phyloP scores from a whole-genome alignment of 306 rosid species.

The Castanea sativa region DNA sequence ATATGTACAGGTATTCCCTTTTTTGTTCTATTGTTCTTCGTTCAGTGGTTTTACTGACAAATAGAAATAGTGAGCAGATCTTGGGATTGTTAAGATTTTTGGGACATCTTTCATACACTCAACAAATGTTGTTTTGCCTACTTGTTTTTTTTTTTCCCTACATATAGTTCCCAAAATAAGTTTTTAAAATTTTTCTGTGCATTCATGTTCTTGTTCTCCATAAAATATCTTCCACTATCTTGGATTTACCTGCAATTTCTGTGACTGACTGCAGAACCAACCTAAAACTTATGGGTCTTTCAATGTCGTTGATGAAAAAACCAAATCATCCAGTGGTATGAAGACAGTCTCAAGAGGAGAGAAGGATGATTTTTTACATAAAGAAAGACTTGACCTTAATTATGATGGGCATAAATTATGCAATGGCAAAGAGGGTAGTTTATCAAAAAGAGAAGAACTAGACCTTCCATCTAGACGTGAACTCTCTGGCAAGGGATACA shows the following conservation, averaged over 20 bases:
- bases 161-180: not conserved
- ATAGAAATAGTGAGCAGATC: slow-evolving; percentile 1
- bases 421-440: slow-evolving; percentile 39
- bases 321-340: slow-evolving; percentile 33
- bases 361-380: not conserved
- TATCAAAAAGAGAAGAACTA: slow-evolving; percentile 39
- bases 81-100: not conserved
- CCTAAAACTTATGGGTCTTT: slow-evolving; percentile 36
- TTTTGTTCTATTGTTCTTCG: not conserved
- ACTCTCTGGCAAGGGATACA: slow-evolving; percentile 36
- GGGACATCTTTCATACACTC: not conserved
- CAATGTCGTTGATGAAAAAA: slow-evolving; percentile 22
- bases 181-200: slow-evolving; percentile 1
- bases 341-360: slow-evolving; percentile 40
- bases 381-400: slow-evolving; percentile 25
- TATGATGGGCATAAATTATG: slow-evolving; percentile 31
- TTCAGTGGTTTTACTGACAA: slow-evolving; percentile 3
- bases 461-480: slow-evolving; percentile 39
- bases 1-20: slow-evolving; percentile 46
- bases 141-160: not conserved
- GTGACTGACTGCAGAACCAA: slow-evolving; percentile 54
- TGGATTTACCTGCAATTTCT: slow-evolving; percentile 19
- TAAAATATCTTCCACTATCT: slow-evolving; percentile 6
- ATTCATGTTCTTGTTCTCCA: slow-evolving; percentile 1
- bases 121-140: not conserved